phyloP scores from a whole-genome alignment of 2,329 filamentous ascomycete species.

The Endoconidiophora laricicola region DNA sequence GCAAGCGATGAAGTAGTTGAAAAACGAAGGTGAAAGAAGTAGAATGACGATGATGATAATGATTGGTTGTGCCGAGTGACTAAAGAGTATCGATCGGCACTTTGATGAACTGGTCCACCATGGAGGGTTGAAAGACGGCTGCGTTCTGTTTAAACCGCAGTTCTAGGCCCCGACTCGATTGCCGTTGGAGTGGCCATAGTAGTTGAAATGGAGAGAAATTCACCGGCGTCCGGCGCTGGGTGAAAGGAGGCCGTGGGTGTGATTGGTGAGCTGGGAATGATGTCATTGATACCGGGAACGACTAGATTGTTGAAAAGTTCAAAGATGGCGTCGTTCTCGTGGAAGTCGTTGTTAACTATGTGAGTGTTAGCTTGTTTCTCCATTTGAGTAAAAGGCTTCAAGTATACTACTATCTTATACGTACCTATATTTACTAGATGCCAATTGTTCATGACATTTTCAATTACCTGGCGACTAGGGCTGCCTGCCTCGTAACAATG shows the following conservation, averaged over 20 bases:
- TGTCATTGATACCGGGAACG: slow-evolving; percentile 43
- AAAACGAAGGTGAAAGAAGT: background rate
- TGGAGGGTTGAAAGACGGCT: background rate
- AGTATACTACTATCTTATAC: too few species aligned
- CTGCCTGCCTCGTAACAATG: slow-evolving; percentile 68
- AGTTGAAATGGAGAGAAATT: slow-evolving; percentile 1
- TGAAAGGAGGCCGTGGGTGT: background rate
- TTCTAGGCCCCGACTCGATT: background rate
- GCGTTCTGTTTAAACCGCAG: slow-evolving; percentile 11
- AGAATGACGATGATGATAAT: slow-evolving; percentile 1
- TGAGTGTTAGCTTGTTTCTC: background rate
- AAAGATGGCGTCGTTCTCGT: slow-evolving; percentile 66
- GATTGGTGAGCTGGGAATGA: slow-evolving; percentile 8
- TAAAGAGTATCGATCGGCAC: too few species aligned
- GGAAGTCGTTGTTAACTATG: slow-evolving; percentile 93
- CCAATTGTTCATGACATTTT: slow-evolving; percentile 76
- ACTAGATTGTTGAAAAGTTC: slow-evolving; percentile 65
- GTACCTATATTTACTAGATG: slow-evolving; percentile 84
- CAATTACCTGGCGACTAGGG: slow-evolving; percentile 63
- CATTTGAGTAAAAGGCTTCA: slow-evolving; percentile 20
- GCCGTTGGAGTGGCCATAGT: background rate
- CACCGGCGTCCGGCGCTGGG: slow-evolving; percentile 9
- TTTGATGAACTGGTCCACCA: background rate
- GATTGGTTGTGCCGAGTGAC: background rate
- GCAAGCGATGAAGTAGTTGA: background rate